phyloP scores from a whole-genome alignment of 257 asterid genomes.

The Euphrasia confusa region DNA sequence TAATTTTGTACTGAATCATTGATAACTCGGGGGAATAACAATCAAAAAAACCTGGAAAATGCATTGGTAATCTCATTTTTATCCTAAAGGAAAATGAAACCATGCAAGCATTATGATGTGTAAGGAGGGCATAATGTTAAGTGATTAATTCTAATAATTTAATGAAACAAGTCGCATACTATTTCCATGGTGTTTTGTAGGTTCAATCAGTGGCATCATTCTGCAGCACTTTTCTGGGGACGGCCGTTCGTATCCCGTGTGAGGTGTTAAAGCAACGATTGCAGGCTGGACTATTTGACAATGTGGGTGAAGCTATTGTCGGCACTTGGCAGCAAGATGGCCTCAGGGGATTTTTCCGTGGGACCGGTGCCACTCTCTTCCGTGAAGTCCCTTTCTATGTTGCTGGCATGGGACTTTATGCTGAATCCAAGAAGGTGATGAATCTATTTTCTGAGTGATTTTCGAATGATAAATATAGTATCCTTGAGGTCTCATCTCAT shows the following conservation, averaged over 20 bases:
- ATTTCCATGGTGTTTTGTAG: constrained; percentile 30
- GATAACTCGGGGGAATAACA: too few species aligned
- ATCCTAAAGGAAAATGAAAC: background rate
- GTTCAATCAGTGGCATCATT: constrained; percentile 90
- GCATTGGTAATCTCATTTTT: background rate
- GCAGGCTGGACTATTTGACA: constrained; percentile 82
- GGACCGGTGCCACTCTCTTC: constrained; percentile 87
- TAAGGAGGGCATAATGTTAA: background rate
- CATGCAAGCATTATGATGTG: background rate
- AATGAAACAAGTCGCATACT: constrained; percentile 9
- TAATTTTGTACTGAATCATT: background rate
- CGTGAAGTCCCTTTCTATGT: constrained; percentile 93
- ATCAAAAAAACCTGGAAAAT: background rate
- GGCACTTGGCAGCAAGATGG: constrained; percentile 96
- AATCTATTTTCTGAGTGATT: background rate
- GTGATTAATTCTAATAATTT: too few species aligned
- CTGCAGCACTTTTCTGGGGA: constrained; percentile 86
- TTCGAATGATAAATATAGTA: background rate
- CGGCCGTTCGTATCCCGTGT: constrained; percentile 90
- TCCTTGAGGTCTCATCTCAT: background rate
- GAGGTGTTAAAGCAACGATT: constrained; percentile 91
- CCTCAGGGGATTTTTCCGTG: constrained; percentile 79
- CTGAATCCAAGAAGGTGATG: constrained; percentile 82
- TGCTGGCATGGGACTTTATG: constrained; percentile 81
- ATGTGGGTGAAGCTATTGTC: constrained; percentile 76